Percentiles rank a stretch among this genome's conserved stretches.
phyloP scores from a whole-genome alignment of 805 yeast species.

The Candida orba region DNA sequence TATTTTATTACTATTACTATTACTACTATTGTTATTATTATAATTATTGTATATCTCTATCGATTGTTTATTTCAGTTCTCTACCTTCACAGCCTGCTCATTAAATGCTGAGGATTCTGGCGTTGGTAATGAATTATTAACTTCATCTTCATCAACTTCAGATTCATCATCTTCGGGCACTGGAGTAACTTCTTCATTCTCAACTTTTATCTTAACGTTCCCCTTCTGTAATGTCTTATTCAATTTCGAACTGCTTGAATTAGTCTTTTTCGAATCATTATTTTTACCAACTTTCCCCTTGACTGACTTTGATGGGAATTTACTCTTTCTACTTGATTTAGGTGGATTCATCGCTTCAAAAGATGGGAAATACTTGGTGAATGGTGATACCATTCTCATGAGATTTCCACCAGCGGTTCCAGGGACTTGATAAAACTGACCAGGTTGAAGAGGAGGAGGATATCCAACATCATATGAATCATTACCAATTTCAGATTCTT shows the following conservation, averaged over 20 bases:
- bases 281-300: neutral
- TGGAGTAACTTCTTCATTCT: neutral
- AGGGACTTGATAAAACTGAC: neutral
- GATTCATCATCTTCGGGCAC: too few species aligned
- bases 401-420: neutral
- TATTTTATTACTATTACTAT: too few species aligned
- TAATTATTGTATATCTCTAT: too few species aligned
- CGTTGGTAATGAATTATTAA: constrained; percentile 19
- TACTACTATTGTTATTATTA: too few species aligned
- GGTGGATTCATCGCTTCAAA: constrained; percentile 25
- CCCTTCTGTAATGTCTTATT: constrained; percentile 1
- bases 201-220: neutral
- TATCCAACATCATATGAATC: constrained; percentile 5
- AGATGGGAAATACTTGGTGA: constrained; percentile 21
- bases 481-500: constrained; percentile 4
- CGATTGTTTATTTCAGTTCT: too few species aligned
- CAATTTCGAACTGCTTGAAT: neutral
- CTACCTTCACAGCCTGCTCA: neutral
- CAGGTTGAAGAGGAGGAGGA: neutral
- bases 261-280: neutral
- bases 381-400: constrained; percentile 14
- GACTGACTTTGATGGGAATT: constrained; percentile 1
- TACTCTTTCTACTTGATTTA: constrained; percentile 9
- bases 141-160: constrained; percentile 2
- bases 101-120: constrained; percentile 20